Evolutionary conservation across 805 yeast genomes (phyloP), one percentile per base, ranked within the genome.

Genomic region (Yamadazyma scolyti): DNA sequence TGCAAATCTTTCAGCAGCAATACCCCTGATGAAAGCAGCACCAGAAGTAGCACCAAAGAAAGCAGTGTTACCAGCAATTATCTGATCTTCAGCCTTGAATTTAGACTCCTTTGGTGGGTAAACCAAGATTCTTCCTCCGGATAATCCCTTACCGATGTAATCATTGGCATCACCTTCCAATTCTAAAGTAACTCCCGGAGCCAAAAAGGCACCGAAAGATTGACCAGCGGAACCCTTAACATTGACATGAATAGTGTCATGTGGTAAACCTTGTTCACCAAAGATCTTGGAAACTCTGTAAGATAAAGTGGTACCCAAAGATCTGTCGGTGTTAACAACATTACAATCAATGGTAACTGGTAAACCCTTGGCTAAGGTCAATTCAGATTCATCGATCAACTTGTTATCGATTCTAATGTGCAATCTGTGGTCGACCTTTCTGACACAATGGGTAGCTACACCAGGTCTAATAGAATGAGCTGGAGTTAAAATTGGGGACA

Each of bases 21-120:
- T 79, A 73, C 98, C 98, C 46, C 96, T 75, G 61, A 90, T 81
- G 63, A 85, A 90, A 6, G 96, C 95, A 40, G 82, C 64, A 58
- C 98, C 98, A 16, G 93, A 77, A 10, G 97, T 93, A 17, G 98
- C 97, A 63, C 98, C 98, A 54, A 90, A 90, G 66, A 90, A 77
- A 61, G 97, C 93, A 25, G 97, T 90, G 72, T 90, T 90, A 65
- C 98, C 98, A 40, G 90, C 83, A 56, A 90, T 82, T 45, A 89
- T 90, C 65, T 90, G 95, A 60, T 90, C 97, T 61, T 88, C 96
- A 31, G 96, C 90, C 61, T 85, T 86, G 73, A 89, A 89, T 17
- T 66, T 68, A 15, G 96, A 78, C 44, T 70, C 78, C 52, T 75
- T 75, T 47, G 96, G 96, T 37, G 98, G 98, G 63, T 82, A 90